Evolutionary conservation across 257 asterid species (phyloP).

Genomic region (Solanum acaule): DNA sequence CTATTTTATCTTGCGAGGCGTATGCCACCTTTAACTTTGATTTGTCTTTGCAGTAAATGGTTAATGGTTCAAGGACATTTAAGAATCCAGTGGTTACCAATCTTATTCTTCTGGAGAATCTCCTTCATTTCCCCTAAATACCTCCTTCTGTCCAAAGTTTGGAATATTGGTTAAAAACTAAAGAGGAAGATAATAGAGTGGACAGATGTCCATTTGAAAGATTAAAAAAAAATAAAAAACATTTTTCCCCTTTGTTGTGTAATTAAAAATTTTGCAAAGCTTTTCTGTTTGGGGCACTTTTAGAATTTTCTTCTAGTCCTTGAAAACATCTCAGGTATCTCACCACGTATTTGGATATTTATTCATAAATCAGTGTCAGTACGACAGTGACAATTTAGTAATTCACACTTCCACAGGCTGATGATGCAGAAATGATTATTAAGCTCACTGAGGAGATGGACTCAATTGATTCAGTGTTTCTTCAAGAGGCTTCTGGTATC

Average conservation of each 20-base stretch:
- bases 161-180: neutral
- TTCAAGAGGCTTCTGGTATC: conserved; percentile 77
- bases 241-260: neutral
- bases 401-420: conserved; percentile 27
- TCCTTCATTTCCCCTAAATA: neutral
- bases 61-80: neutral
- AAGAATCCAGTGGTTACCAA: neutral
- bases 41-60: neutral
- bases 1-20: neutral
- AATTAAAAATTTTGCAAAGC: neutral
- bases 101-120: neutral
- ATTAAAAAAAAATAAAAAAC: neutral
- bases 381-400: neutral
- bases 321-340: conserved; percentile 1
- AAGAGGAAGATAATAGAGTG: neutral
- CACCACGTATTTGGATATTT: neutral
- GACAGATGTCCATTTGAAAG: neutral
- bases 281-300: neutral
- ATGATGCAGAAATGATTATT: conserved; percentile 85
- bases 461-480: conserved; percentile 60
- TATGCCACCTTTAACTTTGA: neutral
- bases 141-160: neutral
- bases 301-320: neutral
- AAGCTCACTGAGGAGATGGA: conserved; percentile 95
- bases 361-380: neutral